A percentile compares a stretch with the other conserved stretches of the same genome.
These are phyloP conservation scores for Luvunga scandens DNA, from an alignment of 345 rosid species.

Conservation along the genomic window DNA sequence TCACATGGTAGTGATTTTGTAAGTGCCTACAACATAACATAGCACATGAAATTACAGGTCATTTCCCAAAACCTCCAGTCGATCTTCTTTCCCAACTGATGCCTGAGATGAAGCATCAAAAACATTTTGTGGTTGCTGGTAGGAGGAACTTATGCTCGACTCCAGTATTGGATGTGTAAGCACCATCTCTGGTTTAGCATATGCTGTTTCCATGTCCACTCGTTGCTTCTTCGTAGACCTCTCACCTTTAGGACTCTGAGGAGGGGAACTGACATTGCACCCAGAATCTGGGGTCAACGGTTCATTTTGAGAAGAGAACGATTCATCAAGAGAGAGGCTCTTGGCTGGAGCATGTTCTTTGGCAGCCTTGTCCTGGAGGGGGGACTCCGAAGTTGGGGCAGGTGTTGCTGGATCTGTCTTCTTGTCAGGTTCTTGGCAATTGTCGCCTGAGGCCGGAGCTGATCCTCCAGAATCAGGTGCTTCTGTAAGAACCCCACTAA, in stretches of 20 bases:
- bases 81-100: constrained; percentile 38
- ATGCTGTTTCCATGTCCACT: constrained; percentile 35
- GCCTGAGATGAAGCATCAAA: constrained; percentile 56
- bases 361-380: constrained; percentile 60
- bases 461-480: constrained; percentile 40
- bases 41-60: constrained; percentile 30
- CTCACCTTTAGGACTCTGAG: constrained; percentile 56
- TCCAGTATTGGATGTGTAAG: constrained; percentile 68
- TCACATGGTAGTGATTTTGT: constrained; percentile 1
- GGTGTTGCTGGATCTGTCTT: constrained; percentile 89
- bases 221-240: constrained; percentile 72
- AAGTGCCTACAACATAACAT: background rate
- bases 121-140: constrained; percentile 44
- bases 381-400: constrained; percentile 78
- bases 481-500: constrained; percentile 70
- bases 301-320: constrained; percentile 78
- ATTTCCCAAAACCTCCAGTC: constrained; percentile 50
- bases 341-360: constrained; percentile 61
- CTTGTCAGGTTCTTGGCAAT: constrained; percentile 54
- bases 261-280: constrained; percentile 55
- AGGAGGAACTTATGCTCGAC: constrained; percentile 68
- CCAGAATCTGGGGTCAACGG: constrained; percentile 90
- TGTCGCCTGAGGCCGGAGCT: constrained; percentile 42
- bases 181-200: constrained; percentile 47
- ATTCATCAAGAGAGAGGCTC: constrained; percentile 81